Percentiles rank a stretch among this genome's conserved stretches.
Evolutionary conservation across 192 early-diverging fungal species (phyloP).

Genomic region (Globomyces pollinis-pini): DNA sequence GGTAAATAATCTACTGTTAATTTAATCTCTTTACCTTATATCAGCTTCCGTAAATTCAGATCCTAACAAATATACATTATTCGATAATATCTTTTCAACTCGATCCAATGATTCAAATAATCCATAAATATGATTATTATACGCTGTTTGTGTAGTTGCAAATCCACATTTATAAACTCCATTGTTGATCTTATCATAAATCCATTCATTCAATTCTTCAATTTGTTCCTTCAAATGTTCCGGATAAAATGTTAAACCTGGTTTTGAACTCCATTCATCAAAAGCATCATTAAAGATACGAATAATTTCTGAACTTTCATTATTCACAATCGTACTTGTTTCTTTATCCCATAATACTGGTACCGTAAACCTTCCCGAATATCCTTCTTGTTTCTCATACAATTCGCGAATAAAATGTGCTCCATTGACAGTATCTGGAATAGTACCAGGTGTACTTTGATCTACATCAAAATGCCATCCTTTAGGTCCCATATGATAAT

Average conservation of each 20-base stretch:
- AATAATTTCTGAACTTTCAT: constrained; percentile 95
- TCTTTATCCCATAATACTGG: constrained; percentile 98
- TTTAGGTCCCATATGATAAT: constrained; percentile 67
- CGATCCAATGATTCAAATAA: constrained; percentile 75
- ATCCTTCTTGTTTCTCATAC: constrained; percentile 86
- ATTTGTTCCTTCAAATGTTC: constrained; percentile 64
- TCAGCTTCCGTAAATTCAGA: constrained; percentile 87
- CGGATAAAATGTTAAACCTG: constrained; percentile 74
- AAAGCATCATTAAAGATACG: constrained; percentile 89
- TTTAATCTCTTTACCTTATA: no score
- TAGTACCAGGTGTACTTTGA: constrained; percentile 55
- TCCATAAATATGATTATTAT: constrained; percentile 62
- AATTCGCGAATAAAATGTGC: constrained; percentile 74
- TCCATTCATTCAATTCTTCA: constrained; percentile 81
- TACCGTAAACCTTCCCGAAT: constrained; percentile 71
- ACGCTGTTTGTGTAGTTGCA: constrained; percentile 78
- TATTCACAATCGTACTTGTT: constrained; percentile 81
- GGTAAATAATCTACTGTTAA: constrained; percentile 77
- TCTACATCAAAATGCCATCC: constrained; percentile 58
- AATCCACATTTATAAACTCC: constrained; percentile 94
- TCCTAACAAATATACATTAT: constrained; percentile 70
- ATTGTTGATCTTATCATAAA: constrained; percentile 93
- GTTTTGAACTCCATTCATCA: constrained; percentile 60
- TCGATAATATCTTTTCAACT: constrained; percentile 70
- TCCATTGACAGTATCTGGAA: constrained; percentile 65